phyloP scores from a whole-genome alignment of 2,329 filamentous ascomycete genomes.

The Pezicula carpinea region DNA sequence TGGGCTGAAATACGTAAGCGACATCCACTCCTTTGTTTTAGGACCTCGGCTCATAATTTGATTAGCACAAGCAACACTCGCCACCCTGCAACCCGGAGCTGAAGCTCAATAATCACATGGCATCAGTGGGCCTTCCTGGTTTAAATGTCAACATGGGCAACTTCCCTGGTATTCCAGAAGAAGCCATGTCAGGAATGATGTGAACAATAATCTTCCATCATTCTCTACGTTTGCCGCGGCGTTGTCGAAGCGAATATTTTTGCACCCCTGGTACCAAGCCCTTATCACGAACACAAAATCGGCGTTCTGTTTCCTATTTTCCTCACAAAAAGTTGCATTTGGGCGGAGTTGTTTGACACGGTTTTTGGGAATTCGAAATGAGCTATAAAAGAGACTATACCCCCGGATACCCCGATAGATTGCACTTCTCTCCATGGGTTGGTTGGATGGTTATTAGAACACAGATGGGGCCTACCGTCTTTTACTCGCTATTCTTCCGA shows the following conservation, averaged over 20 bases:
- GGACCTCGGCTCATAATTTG: constrained; percentile 28
- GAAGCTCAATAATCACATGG: constrained; percentile 37
- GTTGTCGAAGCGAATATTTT: neutral
- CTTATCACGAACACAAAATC: neutral
- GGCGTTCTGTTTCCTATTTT: neutral
- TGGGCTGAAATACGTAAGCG: constrained; percentile 84
- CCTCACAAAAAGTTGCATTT: neutral
- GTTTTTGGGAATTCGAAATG: neutral
- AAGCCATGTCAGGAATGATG: constrained; percentile 34
- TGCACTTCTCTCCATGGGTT: neutral
- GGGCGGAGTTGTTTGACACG: neutral
- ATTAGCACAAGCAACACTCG: constrained; percentile 72
- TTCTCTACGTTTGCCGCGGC: neutral
- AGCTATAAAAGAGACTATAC: neutral
- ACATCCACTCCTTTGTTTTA: constrained; percentile 1
- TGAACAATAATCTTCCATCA: neutral
- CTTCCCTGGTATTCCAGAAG: constrained; percentile 51
- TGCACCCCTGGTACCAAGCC: neutral
- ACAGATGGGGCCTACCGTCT: neutral
- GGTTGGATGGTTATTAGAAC: constrained; percentile 1
- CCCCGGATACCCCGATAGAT: constrained; percentile 2
- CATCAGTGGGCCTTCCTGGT: constrained; percentile 24
- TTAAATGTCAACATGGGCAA: constrained; percentile 32
- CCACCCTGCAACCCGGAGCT: constrained; percentile 86
- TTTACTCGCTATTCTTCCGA: neutral